These are phyloP conservation scores for Schwanniomyces occidentalis DNA, from an alignment of 805 yeast species.

Conservation along the genomic window DNA sequence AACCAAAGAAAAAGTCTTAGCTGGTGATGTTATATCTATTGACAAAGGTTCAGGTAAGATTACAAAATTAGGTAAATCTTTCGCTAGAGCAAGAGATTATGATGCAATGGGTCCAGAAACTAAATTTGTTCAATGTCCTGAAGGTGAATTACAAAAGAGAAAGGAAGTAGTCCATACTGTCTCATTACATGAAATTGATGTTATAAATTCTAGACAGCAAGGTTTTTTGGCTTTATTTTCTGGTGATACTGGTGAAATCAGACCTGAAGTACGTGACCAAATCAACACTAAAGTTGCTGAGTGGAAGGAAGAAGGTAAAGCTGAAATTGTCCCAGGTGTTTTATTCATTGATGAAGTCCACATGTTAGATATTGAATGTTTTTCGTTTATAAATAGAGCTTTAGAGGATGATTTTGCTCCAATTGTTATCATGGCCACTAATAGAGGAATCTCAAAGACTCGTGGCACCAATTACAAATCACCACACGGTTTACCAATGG, in stretches of 20 bases:
- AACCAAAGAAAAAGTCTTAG: constrained; percentile 90
- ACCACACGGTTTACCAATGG: constrained; percentile 97
- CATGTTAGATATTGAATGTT: constrained; percentile 96
- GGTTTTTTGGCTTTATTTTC: constrained; percentile 95
- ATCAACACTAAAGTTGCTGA: constrained; percentile 96
- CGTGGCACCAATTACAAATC: constrained; percentile 92
- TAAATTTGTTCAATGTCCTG: constrained; percentile 96
- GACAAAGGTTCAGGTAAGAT: constrained; percentile 95
- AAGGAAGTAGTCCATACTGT: constrained; percentile 96
- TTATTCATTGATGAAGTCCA: constrained; percentile 97
- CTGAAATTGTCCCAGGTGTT: constrained; percentile 97
- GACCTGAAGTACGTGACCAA: constrained; percentile 93
- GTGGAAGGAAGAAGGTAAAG: constrained; percentile 99
- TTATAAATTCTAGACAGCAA: constrained; percentile 95
- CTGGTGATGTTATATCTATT: constrained; percentile 95
- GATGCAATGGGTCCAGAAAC: constrained; percentile 99
- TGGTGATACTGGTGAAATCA: constrained; percentile 97
- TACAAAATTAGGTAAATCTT: constrained; percentile 92
- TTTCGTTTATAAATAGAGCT: constrained; percentile 93
- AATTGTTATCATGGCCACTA: constrained; percentile 96
- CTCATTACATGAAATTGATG: constrained; percentile 96
- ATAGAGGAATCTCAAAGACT: constrained; percentile 90
- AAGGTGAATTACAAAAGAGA: constrained; percentile 96
- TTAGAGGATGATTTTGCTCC: constrained; percentile 96
- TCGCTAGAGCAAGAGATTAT: constrained; percentile 93